Base-by-base conservation (phyloP, 805 yeast species). In the Monosporozyma yasuniensis region DNA sequence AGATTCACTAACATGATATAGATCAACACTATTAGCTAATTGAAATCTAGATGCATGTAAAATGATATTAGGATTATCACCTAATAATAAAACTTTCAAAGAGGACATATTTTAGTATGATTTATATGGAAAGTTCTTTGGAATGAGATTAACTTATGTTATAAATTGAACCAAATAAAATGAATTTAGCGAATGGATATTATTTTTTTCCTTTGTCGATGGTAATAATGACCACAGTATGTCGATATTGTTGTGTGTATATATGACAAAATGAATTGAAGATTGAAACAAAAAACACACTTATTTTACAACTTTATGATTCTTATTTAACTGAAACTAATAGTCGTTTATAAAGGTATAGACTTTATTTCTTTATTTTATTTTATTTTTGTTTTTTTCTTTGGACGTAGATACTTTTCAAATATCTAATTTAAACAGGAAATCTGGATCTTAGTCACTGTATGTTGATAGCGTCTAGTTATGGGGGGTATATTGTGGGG, bases 1-100 rank as follows among this genome's bases (percentile, higher is more conserved):
- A 9, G 60, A 72, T 19, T 54, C 55, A 47, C 64, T 57, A 23
- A 66, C 61, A 49, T 64, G 66, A 41, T 55, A 61, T 14, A 66
- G 51, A n/a, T 58, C 63, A n/a, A 65, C 66, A 48, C 66, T 61
- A 48, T 64, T 64, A n/a, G 70, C 67, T 42, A 63, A 47, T 50
- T 64, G 68, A 43, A 66, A 64, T 34, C 70, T 55, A 44, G 67
- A 64, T 1, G 68, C 56, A 44, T 61, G 64, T 39, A 66, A 48
- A 46, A 60, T 39, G 22, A 65, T 55, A 51, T 64, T 65, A 18
- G 67, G 63, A 47, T 64, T 59, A 35, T 61, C 54, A 35, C 70
- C 68, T 28, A 60, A 50, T 18, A 58, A 52, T 50, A 66, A 47
- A 10, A 66, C 69, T 49, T 59, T 58, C 42, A 66, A 52, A 12